Conservation (phyloP, 495 filamentous ascomycete species). For the Penicillium maclennaniae region DNA sequence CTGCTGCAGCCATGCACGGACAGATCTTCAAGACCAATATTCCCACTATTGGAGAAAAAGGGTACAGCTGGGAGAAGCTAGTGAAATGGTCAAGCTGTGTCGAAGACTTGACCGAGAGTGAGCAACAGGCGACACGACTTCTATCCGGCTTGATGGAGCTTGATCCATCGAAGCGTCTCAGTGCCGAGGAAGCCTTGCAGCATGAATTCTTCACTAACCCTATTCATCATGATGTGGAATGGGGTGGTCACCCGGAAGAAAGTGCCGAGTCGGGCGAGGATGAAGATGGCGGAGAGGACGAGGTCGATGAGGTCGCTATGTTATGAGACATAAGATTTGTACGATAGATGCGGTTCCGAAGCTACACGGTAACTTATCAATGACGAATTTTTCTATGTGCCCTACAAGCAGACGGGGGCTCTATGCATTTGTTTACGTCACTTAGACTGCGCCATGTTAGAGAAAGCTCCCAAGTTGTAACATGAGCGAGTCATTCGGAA, state of each 20-base stretch:
- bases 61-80: conserved; percentile 86
- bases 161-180: conserved; percentile 54
- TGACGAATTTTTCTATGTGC: not conserved
- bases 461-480: not conserved
- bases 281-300: conserved; percentile 33
- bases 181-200: conserved; percentile 53
- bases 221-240: conserved; percentile 44
- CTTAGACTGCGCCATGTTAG: not conserved
- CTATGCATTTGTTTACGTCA: not conserved
- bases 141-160: conserved; percentile 62
- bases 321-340: conserved; percentile 28
- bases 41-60: conserved; percentile 78
- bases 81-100: conserved; percentile 79
- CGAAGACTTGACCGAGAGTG: conserved; percentile 45
- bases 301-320: conserved; percentile 46
- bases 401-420: not conserved
- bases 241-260: conserved; percentile 43
- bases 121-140: conserved; percentile 51
- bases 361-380: conserved; percentile 6
- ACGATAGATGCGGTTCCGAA: conserved; percentile 26
- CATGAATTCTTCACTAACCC: conserved; percentile 63
- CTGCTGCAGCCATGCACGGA: conserved; percentile 78
- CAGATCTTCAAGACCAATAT: conserved; percentile 86
- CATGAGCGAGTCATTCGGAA: not conserved
- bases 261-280: conserved; percentile 40